Percentiles rank a stretch among this genome's conserved stretches.
These are phyloP conservation scores for Solanum aculeatissimum DNA, from an alignment of 305 asterid species.

Conservation along the genomic window DNA sequence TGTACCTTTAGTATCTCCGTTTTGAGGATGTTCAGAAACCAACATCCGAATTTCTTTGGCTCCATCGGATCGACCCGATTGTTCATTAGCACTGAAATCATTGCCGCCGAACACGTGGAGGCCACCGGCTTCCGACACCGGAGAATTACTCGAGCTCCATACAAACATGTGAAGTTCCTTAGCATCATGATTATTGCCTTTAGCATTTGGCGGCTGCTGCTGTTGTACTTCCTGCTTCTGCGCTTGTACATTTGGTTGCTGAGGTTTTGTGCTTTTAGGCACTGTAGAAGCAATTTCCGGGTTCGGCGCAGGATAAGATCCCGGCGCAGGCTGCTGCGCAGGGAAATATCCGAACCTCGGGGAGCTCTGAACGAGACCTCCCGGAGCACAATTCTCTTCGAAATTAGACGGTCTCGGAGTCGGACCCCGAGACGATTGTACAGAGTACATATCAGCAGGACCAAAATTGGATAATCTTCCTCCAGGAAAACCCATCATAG, in stretches of 20 bases:
- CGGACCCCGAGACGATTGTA: slow-evolving; percentile 80
- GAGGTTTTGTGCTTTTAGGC: slow-evolving; percentile 30
- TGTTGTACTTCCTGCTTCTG: slow-evolving; percentile 2
- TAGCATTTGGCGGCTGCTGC: slow-evolving; percentile 17
- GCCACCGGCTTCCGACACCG: slow-evolving; percentile 79
- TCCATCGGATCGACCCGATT: slow-evolving; percentile 80
- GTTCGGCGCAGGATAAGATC: slow-evolving; percentile 87
- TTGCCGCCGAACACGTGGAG: slow-evolving; percentile 71
- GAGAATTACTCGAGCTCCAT: slow-evolving; percentile 96
- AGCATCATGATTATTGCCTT: slow-evolving; percentile 49
- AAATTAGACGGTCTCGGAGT: slow-evolving; percentile 88
- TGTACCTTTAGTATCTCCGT: slow-evolving; percentile 71
- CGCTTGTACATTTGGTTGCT: background rate
- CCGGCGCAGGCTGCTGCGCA: slow-evolving; percentile 17
- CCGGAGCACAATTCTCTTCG: slow-evolving; percentile 69
- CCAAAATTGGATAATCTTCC: slow-evolving; percentile 80
- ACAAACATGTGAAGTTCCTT: slow-evolving; percentile 98
- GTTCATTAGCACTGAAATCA: slow-evolving; percentile 46
- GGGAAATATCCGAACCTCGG: slow-evolving; percentile 69
- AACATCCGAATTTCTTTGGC: slow-evolving; percentile 87
- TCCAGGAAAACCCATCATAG: slow-evolving; percentile 75
- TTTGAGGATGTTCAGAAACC: slow-evolving; percentile 74
- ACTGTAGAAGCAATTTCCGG: slow-evolving; percentile 65
- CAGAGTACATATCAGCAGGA: slow-evolving; percentile 64
- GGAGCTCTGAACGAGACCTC: slow-evolving; percentile 33